Conservation (phyloP, 495 filamentous ascomycete species). For the Chaetomium cochliodes region DNA sequence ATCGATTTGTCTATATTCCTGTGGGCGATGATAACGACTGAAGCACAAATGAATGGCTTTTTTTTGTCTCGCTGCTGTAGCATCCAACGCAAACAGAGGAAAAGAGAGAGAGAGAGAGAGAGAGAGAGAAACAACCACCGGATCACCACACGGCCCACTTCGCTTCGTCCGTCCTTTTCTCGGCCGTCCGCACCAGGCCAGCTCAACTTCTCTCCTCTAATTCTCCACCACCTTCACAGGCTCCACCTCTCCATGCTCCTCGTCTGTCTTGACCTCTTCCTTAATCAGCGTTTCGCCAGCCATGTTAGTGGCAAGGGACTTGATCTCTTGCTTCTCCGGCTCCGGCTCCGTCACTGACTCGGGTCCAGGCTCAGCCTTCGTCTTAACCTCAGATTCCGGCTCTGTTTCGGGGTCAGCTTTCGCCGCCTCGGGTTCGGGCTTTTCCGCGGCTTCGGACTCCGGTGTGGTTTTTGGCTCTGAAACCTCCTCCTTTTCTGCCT, state of each 20-base stretch:
- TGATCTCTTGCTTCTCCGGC: conserved; percentile 21
- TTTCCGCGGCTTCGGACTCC: conserved; percentile 1
- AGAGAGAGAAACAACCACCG: neutral
- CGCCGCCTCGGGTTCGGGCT: conserved; percentile 28
- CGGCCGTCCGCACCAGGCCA: neutral
- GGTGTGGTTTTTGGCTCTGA: conserved; percentile 11
- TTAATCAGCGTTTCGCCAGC: conserved; percentile 54
- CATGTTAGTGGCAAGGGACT: conserved; percentile 54
- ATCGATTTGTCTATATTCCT: conserved; percentile 4
- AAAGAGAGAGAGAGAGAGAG: neutral
- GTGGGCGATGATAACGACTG: neutral
- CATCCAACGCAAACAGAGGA: neutral
- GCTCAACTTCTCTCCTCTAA: neutral
- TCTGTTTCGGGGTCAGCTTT: conserved; percentile 25
- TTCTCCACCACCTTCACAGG: conserved; percentile 36
- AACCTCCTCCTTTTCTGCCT: neutral
- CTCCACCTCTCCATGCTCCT: conserved; percentile 35
- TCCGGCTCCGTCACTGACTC: conserved; percentile 8
- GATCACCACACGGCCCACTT: neutral
- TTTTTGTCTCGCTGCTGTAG: neutral
- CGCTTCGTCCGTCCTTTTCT: neutral
- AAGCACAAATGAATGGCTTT: neutral
- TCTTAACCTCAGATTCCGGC: conserved; percentile 22
- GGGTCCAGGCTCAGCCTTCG: conserved; percentile 16
- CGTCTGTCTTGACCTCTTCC: conserved; percentile 42